Conservation (phyloP, 768 basidiomycete species). For the Serendipita sp. region DNA sequence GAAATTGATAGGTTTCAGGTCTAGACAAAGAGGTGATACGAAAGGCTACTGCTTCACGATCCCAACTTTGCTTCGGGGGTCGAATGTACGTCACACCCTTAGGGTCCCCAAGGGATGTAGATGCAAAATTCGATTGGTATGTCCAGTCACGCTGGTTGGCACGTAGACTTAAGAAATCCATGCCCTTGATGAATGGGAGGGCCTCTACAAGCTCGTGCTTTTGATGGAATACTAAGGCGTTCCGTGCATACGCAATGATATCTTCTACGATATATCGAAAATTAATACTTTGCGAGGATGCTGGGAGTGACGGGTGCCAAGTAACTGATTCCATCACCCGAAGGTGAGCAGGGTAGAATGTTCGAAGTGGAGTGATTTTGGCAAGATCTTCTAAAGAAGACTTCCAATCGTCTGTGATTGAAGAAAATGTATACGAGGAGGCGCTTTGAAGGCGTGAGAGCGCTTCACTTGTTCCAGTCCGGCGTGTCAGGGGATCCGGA, state of each 20-base stretch:
- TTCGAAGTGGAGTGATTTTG: constrained; percentile 20
- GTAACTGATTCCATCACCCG: constrained; percentile 25
- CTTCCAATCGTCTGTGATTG: constrained; percentile 17
- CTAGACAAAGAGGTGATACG: neutral
- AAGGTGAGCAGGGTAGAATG: constrained; percentile 25
- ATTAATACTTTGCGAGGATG: constrained; percentile 19
- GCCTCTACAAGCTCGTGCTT: neutral
- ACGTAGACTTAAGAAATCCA: neutral
- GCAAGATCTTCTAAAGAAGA: constrained; percentile 20
- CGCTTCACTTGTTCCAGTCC: constrained; percentile 30
- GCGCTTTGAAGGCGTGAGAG: constrained; percentile 25
- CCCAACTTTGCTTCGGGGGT: neutral
- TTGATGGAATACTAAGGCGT: neutral
- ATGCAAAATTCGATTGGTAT: neutral
- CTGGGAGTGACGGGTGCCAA: constrained; percentile 17
- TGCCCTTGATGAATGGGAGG: neutral
- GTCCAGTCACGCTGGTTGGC: neutral
- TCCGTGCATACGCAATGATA: constrained; percentile 15
- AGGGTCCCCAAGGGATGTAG: neutral
- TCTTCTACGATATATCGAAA: constrained; percentile 15
- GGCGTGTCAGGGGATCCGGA: constrained; percentile 27
- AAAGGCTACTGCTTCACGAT: neutral
- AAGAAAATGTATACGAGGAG: constrained; percentile 24
- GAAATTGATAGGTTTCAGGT: neutral
- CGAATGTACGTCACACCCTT: neutral